Percentiles rank a stretch among this genome's conserved stretches.
Evolutionary conservation across 2,329 filamentous ascomycete species (phyloP).

Genomic region (Nothopassalora personata): DNA sequence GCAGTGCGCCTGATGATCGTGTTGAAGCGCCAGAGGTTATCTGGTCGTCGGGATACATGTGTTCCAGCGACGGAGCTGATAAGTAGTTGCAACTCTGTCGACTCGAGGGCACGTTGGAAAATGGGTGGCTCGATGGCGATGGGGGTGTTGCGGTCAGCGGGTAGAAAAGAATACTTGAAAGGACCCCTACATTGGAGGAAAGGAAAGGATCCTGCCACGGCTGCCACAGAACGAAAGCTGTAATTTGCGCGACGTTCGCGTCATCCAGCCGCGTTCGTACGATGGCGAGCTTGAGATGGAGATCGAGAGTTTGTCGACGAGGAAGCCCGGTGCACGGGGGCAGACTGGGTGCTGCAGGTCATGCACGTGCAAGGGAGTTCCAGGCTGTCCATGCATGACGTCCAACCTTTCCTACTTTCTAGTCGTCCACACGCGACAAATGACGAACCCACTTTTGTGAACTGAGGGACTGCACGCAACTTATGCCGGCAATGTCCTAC

Average conservation of each 20-base stretch:
- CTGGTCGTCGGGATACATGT: conserved; percentile 5
- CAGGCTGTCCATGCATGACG: conserved; percentile 4
- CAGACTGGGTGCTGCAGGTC: conserved; percentile 11
- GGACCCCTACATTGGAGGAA: conserved; percentile 3
- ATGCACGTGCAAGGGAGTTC: conserved; percentile 11
- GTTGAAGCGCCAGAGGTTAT: conserved; percentile 8
- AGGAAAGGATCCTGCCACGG: conserved; percentile 10
- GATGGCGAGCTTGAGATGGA: conserved; percentile 14
- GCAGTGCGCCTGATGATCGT: conserved; percentile 9
- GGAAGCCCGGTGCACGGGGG: conserved; percentile 11
- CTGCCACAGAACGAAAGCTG: conserved; percentile 10
- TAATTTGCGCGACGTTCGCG: conserved; percentile 15
- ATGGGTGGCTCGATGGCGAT: conserved; percentile 3
- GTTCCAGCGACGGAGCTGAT: background rate
- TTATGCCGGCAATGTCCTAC: background rate
- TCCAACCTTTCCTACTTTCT: conserved; percentile 16
- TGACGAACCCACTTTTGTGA: conserved; percentile 6
- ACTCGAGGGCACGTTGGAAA: conserved; percentile 1
- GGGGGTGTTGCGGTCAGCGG: conserved; percentile 1
- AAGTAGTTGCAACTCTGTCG: background rate
- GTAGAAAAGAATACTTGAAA: conserved; percentile 3
- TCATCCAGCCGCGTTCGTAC: conserved; percentile 15
- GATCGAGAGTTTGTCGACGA: conserved; percentile 15
- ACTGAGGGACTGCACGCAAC: background rate
- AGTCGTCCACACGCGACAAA: conserved; percentile 14